These are phyloP conservation scores for Gossypium bickii DNA, from an alignment of 345 rosid genomes.

Conservation along the genomic window DNA sequence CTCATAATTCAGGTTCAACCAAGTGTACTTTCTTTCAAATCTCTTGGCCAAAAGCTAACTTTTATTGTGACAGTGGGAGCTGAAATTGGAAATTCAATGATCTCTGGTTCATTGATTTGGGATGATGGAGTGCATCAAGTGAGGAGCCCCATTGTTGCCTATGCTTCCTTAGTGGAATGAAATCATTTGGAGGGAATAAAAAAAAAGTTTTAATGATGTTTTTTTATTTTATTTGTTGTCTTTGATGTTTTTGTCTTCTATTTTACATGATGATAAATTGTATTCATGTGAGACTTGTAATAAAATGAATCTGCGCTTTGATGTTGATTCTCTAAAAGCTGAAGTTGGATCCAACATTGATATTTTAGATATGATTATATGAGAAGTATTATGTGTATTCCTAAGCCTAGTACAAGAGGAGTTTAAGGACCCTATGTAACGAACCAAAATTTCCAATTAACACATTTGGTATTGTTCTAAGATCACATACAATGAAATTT, in stretches of 20 bases:
- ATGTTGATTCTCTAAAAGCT: no score
- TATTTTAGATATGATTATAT: no score
- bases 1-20: conserved; percentile 31
- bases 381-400: no score
- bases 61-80: conserved; percentile 29
- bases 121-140: conserved; percentile 33
- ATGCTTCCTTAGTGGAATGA: neutral
- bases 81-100: neutral
- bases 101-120: conserved; percentile 39
- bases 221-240: neutral
- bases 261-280: neutral
- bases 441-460: no score
- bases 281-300: neutral
- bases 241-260: neutral
- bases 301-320: neutral
- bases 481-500: no score
- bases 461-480: no score
- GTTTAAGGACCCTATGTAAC: no score
- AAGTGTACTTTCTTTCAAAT: conserved; percentile 23
- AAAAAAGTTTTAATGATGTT: neutral
- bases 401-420: no score
- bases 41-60: conserved; percentile 16
- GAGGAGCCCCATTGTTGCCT: conserved; percentile 37
- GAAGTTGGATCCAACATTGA: no score
- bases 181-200: neutral